Evolutionary conservation across 768 basidiomycete genomes (phyloP), one percentile per base, ranked within the genome.

Genomic region (Trametes villosa): DNA sequence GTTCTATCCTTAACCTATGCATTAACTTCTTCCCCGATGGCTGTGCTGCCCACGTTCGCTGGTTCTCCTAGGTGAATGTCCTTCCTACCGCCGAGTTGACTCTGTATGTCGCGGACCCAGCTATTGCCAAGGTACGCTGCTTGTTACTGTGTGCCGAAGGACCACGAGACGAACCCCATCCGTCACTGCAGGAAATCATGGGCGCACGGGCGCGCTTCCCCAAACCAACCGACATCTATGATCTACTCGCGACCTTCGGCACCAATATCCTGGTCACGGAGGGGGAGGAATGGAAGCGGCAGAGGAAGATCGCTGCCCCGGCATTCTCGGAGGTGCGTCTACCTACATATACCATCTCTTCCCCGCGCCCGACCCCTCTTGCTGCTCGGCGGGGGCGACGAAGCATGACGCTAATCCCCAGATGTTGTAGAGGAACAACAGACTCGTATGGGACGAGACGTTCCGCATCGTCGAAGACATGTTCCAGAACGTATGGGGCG

Each of bases 261-360:
- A 67, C 67, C 7, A 91, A 89, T 63, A 84, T 89, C 44, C 79
- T 89, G n/a, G 80, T 78, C 2, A 83, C 84, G 0, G 87, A 89
- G 65, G 84, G 82, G 22, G 81, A 84, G 4, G 78, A 83, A 59
- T 89, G 87, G 87, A 86, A 86, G 70, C 80, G 80, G 30, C 86
- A 86, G 62, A 73, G 86, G 46, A 86, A 83, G 68, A 80, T 89
- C 41, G 74, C 81, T 18, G 84, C 84, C 1, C 86, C 86, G n/a
- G 81, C 85, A 0, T 89, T 88, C 68, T 83, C 84, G 7, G 86
- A 87, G 69, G 85, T 85, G 55, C 44, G 72, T 63, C 15, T 40
- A n/a, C 42, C 31, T 29, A 1, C 12, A 30, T n/a, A 12, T 33
- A 2, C 29, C 34, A 8, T 20, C 36, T 17, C n/a, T n/a, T 9